Evolutionary conservation across 1,284 basidiomycete species (phyloP), one percentile per base, ranked within the genome.

Genomic region (Ceratobasidium papillatum): DNA sequence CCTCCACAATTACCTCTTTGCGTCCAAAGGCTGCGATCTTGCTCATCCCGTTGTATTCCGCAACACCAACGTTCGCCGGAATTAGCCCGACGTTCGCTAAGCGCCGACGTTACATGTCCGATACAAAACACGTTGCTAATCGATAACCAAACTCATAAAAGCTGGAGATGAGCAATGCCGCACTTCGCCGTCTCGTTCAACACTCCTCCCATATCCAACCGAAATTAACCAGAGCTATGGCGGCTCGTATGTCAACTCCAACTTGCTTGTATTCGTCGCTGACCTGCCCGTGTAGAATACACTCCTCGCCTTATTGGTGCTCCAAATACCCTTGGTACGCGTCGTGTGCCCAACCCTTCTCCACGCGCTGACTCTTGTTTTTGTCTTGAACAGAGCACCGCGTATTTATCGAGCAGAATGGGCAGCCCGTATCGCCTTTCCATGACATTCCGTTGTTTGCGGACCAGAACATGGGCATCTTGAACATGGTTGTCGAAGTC

Each of bases 401-500:
- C 76, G 92, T 97, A 77, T 99, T 84, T 88, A 89, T 96, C 84
- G 97, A 99, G 84, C 91, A 94, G 81, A 90, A 93, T 80, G 91
- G 91, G 79, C 88, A 88, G 77, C 91, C 95, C 83, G 85, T 97
- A 77, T 98, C 96, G 19, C 88, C 94, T 76, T 98, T 95, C 90
- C 96, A 98, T 82, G 96, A 98, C 84, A 93, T 98, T 81, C 96
- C 96, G 32, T 94, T 98, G 81, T 98, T 96, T 83, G 94, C 95
- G 76, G 94, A 98, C 85, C 93, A 92, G 86, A 91, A 87, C 85
- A 93, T 92, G 83, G 94, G 93, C 81, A 92, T 99, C 86, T 88
- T 98, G 84, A 97, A 98, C 91, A 97, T 98, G 95, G 86, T 98
- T 83, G 96, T 98, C 82, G 97, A 99, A 86, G 93, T 99, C 77